Evolutionary conservation across 2,329 filamentous ascomycete genomes (phyloP).

Genomic region (Corinectria fuckeliana): DNA sequence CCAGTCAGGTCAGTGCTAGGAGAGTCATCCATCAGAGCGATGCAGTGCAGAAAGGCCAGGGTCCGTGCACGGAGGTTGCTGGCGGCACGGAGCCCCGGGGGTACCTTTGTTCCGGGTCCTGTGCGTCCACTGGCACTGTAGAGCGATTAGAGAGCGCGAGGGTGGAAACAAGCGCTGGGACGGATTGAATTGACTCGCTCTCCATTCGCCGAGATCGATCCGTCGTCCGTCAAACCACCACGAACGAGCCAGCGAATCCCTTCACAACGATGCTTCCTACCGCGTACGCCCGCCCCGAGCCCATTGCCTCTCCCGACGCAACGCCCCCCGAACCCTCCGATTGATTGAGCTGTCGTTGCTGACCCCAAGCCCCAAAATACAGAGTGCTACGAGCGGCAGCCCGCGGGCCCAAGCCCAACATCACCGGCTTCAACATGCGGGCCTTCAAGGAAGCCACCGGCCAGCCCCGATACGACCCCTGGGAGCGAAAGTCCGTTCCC

Average conservation of each 20-base stretch:
- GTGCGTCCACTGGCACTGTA: slow-evolving; percentile 11
- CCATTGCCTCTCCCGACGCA: not conserved
- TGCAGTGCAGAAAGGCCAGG: slow-evolving; percentile 22
- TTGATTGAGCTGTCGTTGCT: slow-evolving; percentile 11
- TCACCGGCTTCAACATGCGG: slow-evolving; percentile 91
- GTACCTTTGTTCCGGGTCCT: slow-evolving; percentile 33
- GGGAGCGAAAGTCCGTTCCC: slow-evolving; percentile 69
- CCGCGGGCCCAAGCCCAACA: slow-evolving; percentile 68
- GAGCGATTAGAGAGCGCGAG: not conserved
- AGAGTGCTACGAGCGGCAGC: slow-evolving; percentile 59
- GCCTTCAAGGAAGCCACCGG: slow-evolving; percentile 77
- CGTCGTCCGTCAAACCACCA: slow-evolving; percentile 21
- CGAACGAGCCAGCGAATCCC: slow-evolving; percentile 31
- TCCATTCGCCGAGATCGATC: slow-evolving; percentile 37
- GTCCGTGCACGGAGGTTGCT: slow-evolving; percentile 28
- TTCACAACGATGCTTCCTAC: slow-evolving; percentile 49
- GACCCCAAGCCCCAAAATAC: slow-evolving; percentile 8
- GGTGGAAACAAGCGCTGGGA: slow-evolving; percentile 27
- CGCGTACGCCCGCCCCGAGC: slow-evolving; percentile 39
- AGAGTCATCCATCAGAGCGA: not conserved
- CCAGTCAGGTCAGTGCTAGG: slow-evolving; percentile 10
- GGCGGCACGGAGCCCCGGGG: slow-evolving; percentile 27
- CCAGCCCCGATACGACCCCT: slow-evolving; percentile 68
- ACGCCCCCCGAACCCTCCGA: not conserved
- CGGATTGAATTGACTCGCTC: slow-evolving; percentile 42